A percentile compares a stretch with the other conserved stretches of the same genome.
These are phyloP conservation scores for Chaetomiaceae sp. DNA, from an alignment of 2,329 filamentous ascomycete species.

Conservation along the genomic window DNA sequence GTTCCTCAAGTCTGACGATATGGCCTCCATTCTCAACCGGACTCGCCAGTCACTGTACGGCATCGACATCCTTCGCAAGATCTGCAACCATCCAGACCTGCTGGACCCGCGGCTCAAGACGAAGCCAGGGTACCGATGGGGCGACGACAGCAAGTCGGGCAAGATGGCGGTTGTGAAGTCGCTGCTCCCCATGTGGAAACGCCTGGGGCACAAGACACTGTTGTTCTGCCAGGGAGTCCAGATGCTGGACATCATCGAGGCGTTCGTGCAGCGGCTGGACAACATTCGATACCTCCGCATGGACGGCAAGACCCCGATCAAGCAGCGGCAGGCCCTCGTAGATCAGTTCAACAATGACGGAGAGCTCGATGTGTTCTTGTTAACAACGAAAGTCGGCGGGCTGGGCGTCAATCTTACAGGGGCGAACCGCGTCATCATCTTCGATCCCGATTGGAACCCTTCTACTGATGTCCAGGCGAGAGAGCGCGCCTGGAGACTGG, in stretches of 20 bases:
- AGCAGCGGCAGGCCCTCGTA: constrained; percentile 80
- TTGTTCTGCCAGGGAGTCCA: constrained; percentile 90
- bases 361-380: constrained; percentile 75
- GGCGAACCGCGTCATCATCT: constrained; percentile 93
- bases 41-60: constrained; percentile 78
- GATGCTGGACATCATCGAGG: constrained; percentile 91
- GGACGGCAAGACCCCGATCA: constrained; percentile 88
- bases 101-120: constrained; percentile 52
- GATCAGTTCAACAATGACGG: constrained; percentile 86
- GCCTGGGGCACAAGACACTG: constrained; percentile 83
- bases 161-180: constrained; percentile 95
- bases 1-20: constrained; percentile 77
- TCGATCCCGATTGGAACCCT: constrained; percentile 97
- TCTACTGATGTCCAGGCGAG: constrained; percentile 93
- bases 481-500: constrained; percentile 90
- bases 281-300: constrained; percentile 76
- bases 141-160: constrained; percentile 70
- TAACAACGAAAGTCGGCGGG: constrained; percentile 93
- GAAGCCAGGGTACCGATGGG: constrained; percentile 68
- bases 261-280: constrained; percentile 62
- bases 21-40: constrained; percentile 71
- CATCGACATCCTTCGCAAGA: constrained; percentile 87
- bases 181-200: constrained; percentile 81
- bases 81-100: constrained; percentile 95
- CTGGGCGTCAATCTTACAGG: constrained; percentile 92